Evolutionary conservation across 2,329 filamentous ascomycete genomes (phyloP).

Genomic region (Ascochyta rabiei): DNA sequence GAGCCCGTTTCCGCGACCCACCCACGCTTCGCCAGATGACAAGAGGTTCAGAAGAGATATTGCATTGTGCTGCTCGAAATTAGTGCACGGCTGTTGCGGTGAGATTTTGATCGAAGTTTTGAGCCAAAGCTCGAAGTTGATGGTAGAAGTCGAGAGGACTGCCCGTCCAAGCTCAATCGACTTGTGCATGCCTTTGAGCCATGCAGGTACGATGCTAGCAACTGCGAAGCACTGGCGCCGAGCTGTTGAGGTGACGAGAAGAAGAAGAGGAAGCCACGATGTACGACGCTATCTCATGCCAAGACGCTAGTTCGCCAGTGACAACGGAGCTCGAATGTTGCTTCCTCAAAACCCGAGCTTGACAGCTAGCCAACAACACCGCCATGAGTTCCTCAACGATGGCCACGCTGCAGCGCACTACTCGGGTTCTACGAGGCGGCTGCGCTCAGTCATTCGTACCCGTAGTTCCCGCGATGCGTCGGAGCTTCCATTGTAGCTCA

Average conservation of each 20-base stretch:
- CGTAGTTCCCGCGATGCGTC: constrained; percentile 2
- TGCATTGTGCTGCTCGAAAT: constrained; percentile 28
- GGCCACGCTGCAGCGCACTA: constrained; percentile 27
- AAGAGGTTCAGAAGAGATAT: constrained; percentile 26
- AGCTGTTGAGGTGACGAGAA: constrained; percentile 2
- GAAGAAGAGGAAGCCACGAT: background rate
- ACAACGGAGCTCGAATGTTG: constrained; percentile 27
- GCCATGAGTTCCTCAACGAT: constrained; percentile 32
- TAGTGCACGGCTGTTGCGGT: constrained; percentile 32
- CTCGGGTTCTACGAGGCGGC: constrained; percentile 7
- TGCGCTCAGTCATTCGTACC: background rate
- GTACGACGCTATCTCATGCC: constrained; percentile 26
- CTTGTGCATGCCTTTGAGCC: constrained; percentile 28
- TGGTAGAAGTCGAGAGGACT: constrained; percentile 33
- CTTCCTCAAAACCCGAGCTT: constrained; percentile 17
- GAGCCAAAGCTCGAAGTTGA: constrained; percentile 44
- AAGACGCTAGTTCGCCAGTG: constrained; percentile 19
- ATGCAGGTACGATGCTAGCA: constrained; percentile 5
- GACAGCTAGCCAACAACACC: constrained; percentile 13
- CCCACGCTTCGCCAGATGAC: constrained; percentile 39
- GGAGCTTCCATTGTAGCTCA: constrained; percentile 35
- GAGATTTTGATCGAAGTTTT: constrained; percentile 44
- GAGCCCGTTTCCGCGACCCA: constrained; percentile 41
- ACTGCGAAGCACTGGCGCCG: background rate
- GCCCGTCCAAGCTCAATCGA: constrained; percentile 44